phyloP scores from a whole-genome alignment of 768 basidiomycete species.

The Melanogaster broomeanus region DNA sequence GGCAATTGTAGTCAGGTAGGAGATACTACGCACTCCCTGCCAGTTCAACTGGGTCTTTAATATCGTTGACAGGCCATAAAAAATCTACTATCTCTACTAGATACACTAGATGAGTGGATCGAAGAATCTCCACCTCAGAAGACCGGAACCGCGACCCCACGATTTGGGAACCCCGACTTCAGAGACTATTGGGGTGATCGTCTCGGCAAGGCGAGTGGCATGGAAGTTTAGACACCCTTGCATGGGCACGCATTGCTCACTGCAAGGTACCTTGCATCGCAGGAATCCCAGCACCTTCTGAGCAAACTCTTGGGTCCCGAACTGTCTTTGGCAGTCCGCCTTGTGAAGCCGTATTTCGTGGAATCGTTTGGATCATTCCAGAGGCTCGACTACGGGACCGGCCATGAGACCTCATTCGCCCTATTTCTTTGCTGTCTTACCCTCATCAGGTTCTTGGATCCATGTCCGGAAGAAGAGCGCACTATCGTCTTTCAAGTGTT shows the following conservation, averaged over 20 bases:
- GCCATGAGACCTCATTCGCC: constrained; percentile 90
- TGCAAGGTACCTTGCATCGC: neutral
- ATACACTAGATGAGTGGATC: constrained; percentile 71
- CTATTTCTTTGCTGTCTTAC: constrained; percentile 74
- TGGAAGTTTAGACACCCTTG: neutral
- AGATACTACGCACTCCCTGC: neutral
- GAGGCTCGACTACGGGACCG: constrained; percentile 95
- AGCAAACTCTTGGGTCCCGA: constrained; percentile 47
- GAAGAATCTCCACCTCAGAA: constrained; percentile 73
- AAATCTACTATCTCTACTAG: constrained; percentile 56
- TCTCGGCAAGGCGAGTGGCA: constrained; percentile 64
- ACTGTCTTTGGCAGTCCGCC: constrained; percentile 49
- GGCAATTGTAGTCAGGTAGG: constrained; percentile 21
- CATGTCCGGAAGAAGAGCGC: constrained; percentile 62
- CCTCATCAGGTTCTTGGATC: constrained; percentile 66
- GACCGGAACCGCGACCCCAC: constrained; percentile 57
- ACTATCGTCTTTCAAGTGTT: constrained; percentile 62
- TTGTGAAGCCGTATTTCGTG: constrained; percentile 76
- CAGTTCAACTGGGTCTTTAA: neutral
- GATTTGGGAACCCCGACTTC: constrained; percentile 93
- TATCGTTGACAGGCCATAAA: constrained; percentile 43
- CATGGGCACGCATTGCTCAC: constrained; percentile 2
- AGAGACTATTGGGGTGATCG: constrained; percentile 74
- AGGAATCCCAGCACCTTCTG: constrained; percentile 60
- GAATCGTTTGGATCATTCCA: constrained; percentile 87